Evolutionary conservation across 306 rosid genomes (phyloP), one percentile per base, ranked within the genome.

Genomic region (Luffa acutangula): DNA sequence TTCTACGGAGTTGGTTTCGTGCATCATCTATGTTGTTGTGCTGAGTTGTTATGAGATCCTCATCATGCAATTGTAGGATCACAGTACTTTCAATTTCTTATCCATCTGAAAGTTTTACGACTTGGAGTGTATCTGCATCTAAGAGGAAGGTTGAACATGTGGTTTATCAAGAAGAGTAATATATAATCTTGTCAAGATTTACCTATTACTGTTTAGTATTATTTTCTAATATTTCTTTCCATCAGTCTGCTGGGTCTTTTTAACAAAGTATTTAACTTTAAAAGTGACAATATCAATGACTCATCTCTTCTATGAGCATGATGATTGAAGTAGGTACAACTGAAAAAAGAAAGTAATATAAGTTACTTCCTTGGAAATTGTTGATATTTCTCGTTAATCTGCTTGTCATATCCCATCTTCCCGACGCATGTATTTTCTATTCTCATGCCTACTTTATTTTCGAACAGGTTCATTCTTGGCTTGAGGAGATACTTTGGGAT

Each of bases 401-500:
- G 48, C 71, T 36, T 13, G 18, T 39, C 51, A 67, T 41, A 9
- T 7, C 49, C 73, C 15, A 69, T 69, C 54, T 43, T 70, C 76
- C 0, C 4, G 53, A 42, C 21, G 52, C 9, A 41, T 17, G 20
- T 71, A 46, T 71, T 57, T 21, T 20, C 57, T 71, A 25, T 46
- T 46, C 77, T 46, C 77, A 71, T 46, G 41, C 42, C 17, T 71
- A 13, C 42, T 11, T 46, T 71, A 12, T 46, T 13, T 71, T 42
- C 52, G 42, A 71, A 63, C 79, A 95, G 98, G 91, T 86, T 51
- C 91, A 93, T 42, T 10, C 81, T 75, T 92, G 97, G 98, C 87
- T 95, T 57, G 98, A 95, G 90, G 97, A 95, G 87, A 89, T 95
- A 84, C 96, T 92, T 59, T 95, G 98, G 98, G 98, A 95, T 54